Conservation (phyloP, 2,329 filamentous ascomycete species). For the Penicillium sp. region DNA sequence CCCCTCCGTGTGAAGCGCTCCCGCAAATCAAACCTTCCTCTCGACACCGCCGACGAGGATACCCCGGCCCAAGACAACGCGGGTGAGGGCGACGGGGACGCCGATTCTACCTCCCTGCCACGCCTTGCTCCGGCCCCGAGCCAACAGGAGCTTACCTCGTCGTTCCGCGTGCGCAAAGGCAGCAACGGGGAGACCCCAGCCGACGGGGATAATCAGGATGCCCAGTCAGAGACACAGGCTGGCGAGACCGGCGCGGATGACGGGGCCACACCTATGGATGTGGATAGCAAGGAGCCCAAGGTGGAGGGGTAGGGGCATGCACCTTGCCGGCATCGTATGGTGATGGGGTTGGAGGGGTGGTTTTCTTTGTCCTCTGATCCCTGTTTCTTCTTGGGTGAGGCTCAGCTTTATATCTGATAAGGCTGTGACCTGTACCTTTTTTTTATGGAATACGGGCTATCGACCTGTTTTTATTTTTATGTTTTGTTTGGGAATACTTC, state of each 20-base stretch:
- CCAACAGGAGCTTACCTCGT: constrained; percentile 42
- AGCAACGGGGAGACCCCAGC: constrained; percentile 31
- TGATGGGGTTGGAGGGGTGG: neutral
- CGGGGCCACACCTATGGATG: constrained; percentile 40
- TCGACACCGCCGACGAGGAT: constrained; percentile 31
- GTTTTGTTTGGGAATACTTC: constrained; percentile 2
- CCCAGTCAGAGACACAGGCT: constrained; percentile 13
- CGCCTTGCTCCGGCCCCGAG: constrained; percentile 38
- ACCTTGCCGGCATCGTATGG: neutral
- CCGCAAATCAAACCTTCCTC: constrained; percentile 40
- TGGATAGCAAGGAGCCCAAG: constrained; percentile 40
- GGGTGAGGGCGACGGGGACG: constrained; percentile 23
- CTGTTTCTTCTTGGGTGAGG: too few species aligned
- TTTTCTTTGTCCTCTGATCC: constrained; percentile 2
- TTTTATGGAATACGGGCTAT: neutral
- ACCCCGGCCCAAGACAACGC: constrained; percentile 23
- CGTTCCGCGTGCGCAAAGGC: constrained; percentile 39
- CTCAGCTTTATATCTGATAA: too few species aligned
- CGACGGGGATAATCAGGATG: constrained; percentile 17
- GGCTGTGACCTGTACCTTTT: neutral
- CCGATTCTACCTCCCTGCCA: constrained; percentile 31
- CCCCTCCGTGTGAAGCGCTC: constrained; percentile 49
- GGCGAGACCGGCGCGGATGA: constrained; percentile 23
- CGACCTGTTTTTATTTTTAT: neutral
- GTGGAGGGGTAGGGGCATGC: constrained; percentile 26